phyloP scores from a whole-genome alignment of 148 eudicot species.

The Fagopyrum esculentum region DNA sequence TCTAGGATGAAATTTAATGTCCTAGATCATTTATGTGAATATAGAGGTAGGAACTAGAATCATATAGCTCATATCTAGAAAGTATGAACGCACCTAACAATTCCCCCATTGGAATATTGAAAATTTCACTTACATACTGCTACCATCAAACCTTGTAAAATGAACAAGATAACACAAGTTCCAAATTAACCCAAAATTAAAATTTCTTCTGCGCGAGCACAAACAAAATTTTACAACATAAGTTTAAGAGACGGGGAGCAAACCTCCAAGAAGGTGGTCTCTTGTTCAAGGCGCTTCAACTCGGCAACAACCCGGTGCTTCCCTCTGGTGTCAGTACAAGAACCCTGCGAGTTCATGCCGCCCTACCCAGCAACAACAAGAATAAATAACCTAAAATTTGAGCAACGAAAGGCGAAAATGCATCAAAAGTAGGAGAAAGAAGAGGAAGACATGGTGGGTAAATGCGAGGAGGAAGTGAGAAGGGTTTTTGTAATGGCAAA shows the following conservation, averaged over 20 bases:
- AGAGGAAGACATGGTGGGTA: background rate
- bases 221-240: background rate
- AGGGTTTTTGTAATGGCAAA: background rate
- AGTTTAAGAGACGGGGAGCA: background rate
- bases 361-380: background rate
- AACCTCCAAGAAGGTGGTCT: slow-evolving; percentile 59
- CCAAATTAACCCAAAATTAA: background rate
- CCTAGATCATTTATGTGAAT: background rate
- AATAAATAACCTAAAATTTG: background rate
- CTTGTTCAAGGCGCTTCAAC: slow-evolving; percentile 76
- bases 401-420: background rate
- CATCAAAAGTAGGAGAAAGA: background rate
- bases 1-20: background rate
- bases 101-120: background rate
- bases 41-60: background rate
- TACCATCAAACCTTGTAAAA: background rate
- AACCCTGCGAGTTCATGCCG: slow-evolving; percentile 33
- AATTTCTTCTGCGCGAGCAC: background rate
- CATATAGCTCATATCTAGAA: background rate
- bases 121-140: background rate
- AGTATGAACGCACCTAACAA: background rate
- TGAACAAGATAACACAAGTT: background rate
- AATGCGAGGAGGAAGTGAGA: background rate
- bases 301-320: slow-evolving; percentile 76
- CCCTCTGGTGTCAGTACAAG: slow-evolving; percentile 51